Base-by-base conservation (phyloP, 2,329 filamentous ascomycete species). In the Mollisia scopiformis region DNA sequence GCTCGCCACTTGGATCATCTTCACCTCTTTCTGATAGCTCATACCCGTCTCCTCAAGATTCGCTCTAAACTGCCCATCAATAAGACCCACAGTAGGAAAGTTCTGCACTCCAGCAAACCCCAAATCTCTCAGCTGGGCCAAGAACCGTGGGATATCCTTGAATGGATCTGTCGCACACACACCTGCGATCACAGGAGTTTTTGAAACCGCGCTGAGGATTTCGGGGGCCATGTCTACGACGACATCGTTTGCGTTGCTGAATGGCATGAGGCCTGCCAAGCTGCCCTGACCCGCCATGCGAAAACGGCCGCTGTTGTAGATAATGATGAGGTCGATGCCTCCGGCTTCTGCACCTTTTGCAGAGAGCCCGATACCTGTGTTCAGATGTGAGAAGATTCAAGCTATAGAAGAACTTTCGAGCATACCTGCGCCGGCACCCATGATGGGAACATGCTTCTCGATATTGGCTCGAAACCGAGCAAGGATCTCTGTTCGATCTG, bases 31-130 rank as follows among this genome's bases (percentile, higher is more conserved):
- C 16, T 81, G 82, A 69, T 86, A 91, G 1, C 84, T 84, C 87
- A 91, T 91, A 8, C 85, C 88, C 1, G 88, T 91, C 72, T 90
- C 88, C 70, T 91, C 89, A 1, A 92, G 79, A 65, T 88, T 87
- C 23, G 80, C 79, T 13, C 89, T 81, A 71, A 91, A 91, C 13
- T 79, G 79, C 1, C 87, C 88, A 72, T 91, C 88, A 35, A 91
- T 87, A 23, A 91, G 76, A 0, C 88, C 88, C 1, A 91, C 88
- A 0, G 88, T 91, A 1, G 88, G 88, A 71, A 91, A 91, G 68
- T 91, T 91, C 72, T 91, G 88, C 14, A 91, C 81, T 1, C 89
- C 89, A 1, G 84, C 83, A 65, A 91, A 90, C 0, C 88, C 88
- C 16, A 89, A 73, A 1, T 80, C 80, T 57, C 82, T 81, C 35